Base-by-base conservation (phyloP, 2,329 filamentous ascomycete genomes). In the Phaeosphaeria sp. region DNA sequence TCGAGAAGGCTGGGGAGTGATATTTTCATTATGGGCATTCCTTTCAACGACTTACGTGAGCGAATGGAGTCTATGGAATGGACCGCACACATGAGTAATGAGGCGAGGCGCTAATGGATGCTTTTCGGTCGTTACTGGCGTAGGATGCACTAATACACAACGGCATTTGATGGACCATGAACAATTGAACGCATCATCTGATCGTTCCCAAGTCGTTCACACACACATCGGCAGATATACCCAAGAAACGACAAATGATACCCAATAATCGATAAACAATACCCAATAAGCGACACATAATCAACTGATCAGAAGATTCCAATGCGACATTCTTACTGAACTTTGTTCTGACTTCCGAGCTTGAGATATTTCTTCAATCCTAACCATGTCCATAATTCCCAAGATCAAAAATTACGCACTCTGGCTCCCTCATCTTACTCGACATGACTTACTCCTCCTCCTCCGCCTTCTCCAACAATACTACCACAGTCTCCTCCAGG, bases 1-100 rank as follows among this genome's bases (percentile, higher is more conserved):
- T 65, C 18, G 43, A 43, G 22, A 24, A 20, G 30, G 51, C 44
- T 51, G 17, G 48, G 24, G 42, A 57, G 47, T 53, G 40, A 43
- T 43, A n/a, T 11, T 18, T n/a, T n/a, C n/a, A 43, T 20, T 20
- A 21, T 11, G 40, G 20, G 15, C 30, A 36, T 36, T 36, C 30
- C 30, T 13, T 36, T 36, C 11, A 36, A 36, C 30, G 30, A 36
- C 11, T 3, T 7, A 43, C 40, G n/a, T 18, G 40, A 43, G 20
- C n/a, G n/a, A 43, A 40, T 7, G 20, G 40, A 43, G 17, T 43
- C 20, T 43, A 36, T 21, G n/a, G 11, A 15, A 21, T 7, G 40
- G 40, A 20, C 8, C 20, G 17, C 40, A 20, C 40, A 43, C 15
- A 43, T 43, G 40, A 7, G 11, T 43, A 43, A 43, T 21, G 40